A percentile compares a stretch with the other conserved stretches of the same genome.
These are phyloP conservation scores for Sicyos baderoa DNA, from an alignment of 306 rosid genomes.

Conservation along the genomic window DNA sequence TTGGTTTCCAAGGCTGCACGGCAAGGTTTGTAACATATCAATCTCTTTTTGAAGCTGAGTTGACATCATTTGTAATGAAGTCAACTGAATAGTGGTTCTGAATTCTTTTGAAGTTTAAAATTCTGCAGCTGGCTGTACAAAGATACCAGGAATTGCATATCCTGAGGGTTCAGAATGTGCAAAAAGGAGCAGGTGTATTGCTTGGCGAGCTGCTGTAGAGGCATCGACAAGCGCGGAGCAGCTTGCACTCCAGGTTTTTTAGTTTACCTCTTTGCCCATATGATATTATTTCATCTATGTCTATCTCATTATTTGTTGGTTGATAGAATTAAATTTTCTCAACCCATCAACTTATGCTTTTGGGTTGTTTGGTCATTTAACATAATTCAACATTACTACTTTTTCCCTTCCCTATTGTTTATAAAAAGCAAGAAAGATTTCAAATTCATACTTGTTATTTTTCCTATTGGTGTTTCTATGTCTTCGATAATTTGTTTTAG, in stretches of 20 bases:
- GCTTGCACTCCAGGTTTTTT: slow-evolving; percentile 73
- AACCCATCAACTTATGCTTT: no score
- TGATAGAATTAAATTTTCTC: no score
- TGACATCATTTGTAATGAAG: slow-evolving; percentile 28
- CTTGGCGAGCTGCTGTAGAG: slow-evolving; percentile 94
- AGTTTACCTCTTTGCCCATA: background rate
- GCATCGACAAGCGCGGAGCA: slow-evolving; percentile 70
- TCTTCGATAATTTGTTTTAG: background rate
- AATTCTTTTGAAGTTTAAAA: slow-evolving; percentile 37
- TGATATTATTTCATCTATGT: slow-evolving; percentile 7
- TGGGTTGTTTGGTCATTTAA: no score
- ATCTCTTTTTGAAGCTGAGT: slow-evolving; percentile 17
- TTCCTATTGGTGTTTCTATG: background rate
- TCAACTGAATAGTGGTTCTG: slow-evolving; percentile 38
- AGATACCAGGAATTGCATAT: slow-evolving; percentile 72
- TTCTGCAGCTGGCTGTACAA: slow-evolving; percentile 78
- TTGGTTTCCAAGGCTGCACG: slow-evolving; percentile 82
- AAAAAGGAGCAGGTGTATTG: slow-evolving; percentile 64
- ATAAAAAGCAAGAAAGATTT: background rate
- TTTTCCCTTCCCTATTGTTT: background rate
- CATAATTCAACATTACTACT: background rate
- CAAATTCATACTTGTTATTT: background rate
- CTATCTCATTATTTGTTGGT: no score
- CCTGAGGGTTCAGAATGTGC: slow-evolving; percentile 90
- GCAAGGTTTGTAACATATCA: slow-evolving; percentile 56